phyloP scores from a whole-genome alignment of 2,329 filamentous ascomycete genomes.

The Aspergillus hortae region DNA sequence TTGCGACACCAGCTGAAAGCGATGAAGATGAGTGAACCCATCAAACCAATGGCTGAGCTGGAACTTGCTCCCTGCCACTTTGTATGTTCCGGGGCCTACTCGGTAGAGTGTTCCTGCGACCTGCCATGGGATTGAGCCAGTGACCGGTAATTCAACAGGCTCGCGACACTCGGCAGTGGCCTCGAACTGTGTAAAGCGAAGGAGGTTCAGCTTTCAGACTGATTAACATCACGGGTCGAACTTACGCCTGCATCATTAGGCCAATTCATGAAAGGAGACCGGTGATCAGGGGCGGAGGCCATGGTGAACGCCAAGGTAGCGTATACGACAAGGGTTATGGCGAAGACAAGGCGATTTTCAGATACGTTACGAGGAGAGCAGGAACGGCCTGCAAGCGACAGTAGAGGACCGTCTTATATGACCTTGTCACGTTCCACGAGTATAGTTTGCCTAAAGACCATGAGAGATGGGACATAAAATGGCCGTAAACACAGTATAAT shows the following conservation, averaged over 20 bases:
- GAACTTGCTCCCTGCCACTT: slow-evolving; percentile 53
- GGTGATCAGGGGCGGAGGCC: not conserved
- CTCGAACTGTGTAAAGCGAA: slow-evolving; percentile 53
- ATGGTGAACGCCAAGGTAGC: too few species aligned
- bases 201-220: not conserved
- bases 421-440: too few species aligned
- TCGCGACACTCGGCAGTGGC: slow-evolving; percentile 60
- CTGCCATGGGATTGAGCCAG: slow-evolving; percentile 65
- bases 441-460: too few species aligned
- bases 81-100: slow-evolving; percentile 65
- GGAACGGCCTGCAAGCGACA: too few species aligned
- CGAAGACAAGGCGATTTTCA: too few species aligned
- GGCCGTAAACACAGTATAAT: too few species aligned
- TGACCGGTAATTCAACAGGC: slow-evolving; percentile 59
- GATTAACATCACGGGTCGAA: slow-evolving; percentile 15
- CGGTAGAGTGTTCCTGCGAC: slow-evolving; percentile 67
- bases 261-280: slow-evolving; percentile 39
- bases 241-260: slow-evolving; percentile 45
- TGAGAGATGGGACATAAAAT: too few species aligned
- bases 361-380: too few species aligned
- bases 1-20: slow-evolving; percentile 60
- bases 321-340: too few species aligned
- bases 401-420: too few species aligned
- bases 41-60: slow-evolving; percentile 74
- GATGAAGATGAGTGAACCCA: slow-evolving; percentile 64